Conservation (phyloP, 257 asterid genomes). For the Striga asiatica region DNA sequence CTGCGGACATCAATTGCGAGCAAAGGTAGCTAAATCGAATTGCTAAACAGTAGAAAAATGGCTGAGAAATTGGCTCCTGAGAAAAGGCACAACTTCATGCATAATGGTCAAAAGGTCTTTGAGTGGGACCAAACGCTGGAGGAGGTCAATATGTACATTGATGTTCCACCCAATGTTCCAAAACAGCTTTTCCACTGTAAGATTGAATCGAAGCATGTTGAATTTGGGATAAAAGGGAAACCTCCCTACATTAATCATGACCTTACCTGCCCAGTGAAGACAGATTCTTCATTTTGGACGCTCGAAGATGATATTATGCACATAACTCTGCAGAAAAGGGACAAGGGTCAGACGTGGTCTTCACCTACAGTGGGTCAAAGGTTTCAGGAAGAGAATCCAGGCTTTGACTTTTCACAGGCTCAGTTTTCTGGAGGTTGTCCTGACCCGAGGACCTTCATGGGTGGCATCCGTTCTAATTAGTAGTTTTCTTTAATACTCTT, state of each 20-base stretch:
- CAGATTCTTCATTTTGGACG: slow-evolving; percentile 92
- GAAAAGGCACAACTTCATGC: no score
- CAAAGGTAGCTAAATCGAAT: no score
- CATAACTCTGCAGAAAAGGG: no score
- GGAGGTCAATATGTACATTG: slow-evolving; percentile 84
- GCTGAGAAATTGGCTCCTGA: no score
- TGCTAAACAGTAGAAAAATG: no score
- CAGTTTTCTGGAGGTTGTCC: slow-evolving; percentile 73
- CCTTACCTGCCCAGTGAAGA: slow-evolving; percentile 70
- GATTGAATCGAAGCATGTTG: slow-evolving; percentile 66
- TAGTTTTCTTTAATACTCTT: slow-evolving; percentile 24
- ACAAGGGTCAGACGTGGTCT: no score
- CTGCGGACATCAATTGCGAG: no score
- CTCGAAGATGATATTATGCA: no score
- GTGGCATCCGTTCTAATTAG: slow-evolving; percentile 48
- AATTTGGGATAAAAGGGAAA: slow-evolving; percentile 91
- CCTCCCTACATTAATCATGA: slow-evolving; percentile 88
- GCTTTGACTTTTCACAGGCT: slow-evolving; percentile 78
- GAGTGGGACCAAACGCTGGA: slow-evolving; percentile 98
- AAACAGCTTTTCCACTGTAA: slow-evolving; percentile 73
- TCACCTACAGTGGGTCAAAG: no score
- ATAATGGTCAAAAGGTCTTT: slow-evolving; percentile 89
- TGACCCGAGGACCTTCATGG: slow-evolving; percentile 78
- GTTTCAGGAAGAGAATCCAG: no score
- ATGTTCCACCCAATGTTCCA: slow-evolving; percentile 70